These are phyloP conservation scores for Phalaenopsis equestris DNA, from an alignment of 106 monocot genomes.

Conservation along the genomic window DNA sequence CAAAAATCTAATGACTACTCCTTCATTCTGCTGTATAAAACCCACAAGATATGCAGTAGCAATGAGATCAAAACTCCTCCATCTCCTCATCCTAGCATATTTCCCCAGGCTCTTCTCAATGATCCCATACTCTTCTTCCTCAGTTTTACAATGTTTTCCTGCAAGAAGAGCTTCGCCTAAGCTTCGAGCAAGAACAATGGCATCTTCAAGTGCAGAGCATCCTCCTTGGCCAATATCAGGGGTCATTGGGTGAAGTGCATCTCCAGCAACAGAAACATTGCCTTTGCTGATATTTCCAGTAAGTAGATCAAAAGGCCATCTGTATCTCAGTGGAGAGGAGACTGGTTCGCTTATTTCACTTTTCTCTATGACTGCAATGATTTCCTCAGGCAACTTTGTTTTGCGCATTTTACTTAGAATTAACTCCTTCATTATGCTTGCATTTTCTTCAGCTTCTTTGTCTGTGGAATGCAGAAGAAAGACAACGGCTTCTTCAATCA, in stretches of 20 bases:
- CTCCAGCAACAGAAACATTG: conserved; percentile 49
- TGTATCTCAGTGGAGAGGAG: conserved; percentile 38
- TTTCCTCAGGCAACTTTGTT: conserved; percentile 23
- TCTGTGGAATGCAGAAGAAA: background rate
- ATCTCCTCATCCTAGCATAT: conserved; percentile 49
- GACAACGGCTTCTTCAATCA: no score
- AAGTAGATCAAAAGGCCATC: conserved; percentile 37
- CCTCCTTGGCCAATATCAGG: conserved; percentile 70
- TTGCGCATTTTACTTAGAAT: conserved; percentile 18
- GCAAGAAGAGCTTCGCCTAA: conserved; percentile 20
- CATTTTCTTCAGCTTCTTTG: conserved; percentile 15
- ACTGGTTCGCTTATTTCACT: conserved; percentile 25
- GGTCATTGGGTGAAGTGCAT: conserved; percentile 77
- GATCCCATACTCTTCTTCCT: conserved; percentile 10
- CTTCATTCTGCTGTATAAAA: conserved; percentile 31
- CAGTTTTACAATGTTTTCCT: background rate
- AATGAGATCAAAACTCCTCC: conserved; percentile 58
- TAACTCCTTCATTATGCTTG: conserved; percentile 19
- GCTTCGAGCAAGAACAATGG: conserved; percentile 45
- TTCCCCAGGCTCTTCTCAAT: conserved; percentile 35
- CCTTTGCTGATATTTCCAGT: conserved; percentile 25
- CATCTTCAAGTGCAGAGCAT: conserved; percentile 66
- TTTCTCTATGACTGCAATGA: conserved; percentile 35
- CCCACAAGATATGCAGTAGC: conserved; percentile 40
- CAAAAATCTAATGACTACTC: conserved; percentile 25